Conservation (phyloP, 129 eudicot genomes). For the Solidago caesia region DNA sequence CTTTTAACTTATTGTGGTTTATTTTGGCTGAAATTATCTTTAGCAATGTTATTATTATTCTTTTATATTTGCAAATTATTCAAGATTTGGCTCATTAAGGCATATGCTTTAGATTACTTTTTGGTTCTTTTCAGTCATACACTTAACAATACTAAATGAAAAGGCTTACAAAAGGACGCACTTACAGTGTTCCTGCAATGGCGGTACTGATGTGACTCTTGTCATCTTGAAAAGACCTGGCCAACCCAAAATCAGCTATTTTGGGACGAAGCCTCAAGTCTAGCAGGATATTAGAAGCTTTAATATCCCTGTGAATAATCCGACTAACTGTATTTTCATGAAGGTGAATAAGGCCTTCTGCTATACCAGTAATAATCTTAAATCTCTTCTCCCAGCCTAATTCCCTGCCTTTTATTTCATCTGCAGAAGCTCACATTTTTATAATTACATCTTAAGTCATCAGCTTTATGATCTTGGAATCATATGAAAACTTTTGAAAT, state of each 20-base stretch:
- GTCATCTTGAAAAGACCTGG: conserved; percentile 85
- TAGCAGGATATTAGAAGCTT: conserved; percentile 67
- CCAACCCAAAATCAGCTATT: conserved; percentile 88
- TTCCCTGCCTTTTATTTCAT: conserved; percentile 50
- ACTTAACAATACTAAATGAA: background rate
- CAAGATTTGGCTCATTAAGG: too few relatives aligned
- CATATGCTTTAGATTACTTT: too few relatives aligned
- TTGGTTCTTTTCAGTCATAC: too few relatives aligned
- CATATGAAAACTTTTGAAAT: background rate
- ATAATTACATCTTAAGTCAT: background rate
- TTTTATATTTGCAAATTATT: too few relatives aligned
- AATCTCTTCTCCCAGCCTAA: conserved; percentile 75
- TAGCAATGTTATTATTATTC: too few relatives aligned
- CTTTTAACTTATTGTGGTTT: too few relatives aligned
- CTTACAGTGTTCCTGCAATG: conserved; percentile 84
- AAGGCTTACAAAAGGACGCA: background rate
- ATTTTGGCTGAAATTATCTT: too few relatives aligned
- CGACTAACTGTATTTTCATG: conserved; percentile 65
- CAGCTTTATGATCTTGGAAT: too few relatives aligned
- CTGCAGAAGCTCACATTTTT: conserved; percentile 32
- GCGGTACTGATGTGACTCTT: conserved; percentile 81
- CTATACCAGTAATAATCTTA: conserved; percentile 56
- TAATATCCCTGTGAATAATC: conserved; percentile 75
- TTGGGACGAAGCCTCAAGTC: conserved; percentile 71
- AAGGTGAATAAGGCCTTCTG: conserved; percentile 83